Percentiles rank a stretch among this genome's conserved stretches.
phyloP scores from a whole-genome alignment of 2,329 filamentous ascomycete species.

The Colletotrichum sp. region DNA sequence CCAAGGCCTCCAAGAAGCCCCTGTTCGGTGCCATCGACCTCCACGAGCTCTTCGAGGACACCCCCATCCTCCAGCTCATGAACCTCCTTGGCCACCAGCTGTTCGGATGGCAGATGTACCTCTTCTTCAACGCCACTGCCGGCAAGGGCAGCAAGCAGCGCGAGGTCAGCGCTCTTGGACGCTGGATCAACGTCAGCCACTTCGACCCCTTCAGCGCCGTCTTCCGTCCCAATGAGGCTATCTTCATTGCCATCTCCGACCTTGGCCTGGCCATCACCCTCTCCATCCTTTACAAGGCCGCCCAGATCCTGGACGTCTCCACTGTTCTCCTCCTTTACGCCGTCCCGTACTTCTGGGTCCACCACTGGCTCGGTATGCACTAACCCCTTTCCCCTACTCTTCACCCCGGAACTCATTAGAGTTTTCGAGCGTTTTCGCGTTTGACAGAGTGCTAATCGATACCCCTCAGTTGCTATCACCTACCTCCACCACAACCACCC shows the following conservation, averaged over 20 bases:
- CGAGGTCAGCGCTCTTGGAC: constrained; percentile 32
- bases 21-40: constrained; percentile 45
- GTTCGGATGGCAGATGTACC: constrained; percentile 68
- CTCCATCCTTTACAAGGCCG: constrained; percentile 55
- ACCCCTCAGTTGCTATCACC: constrained; percentile 67
- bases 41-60: constrained; percentile 66
- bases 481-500: constrained; percentile 76
- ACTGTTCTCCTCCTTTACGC: constrained; percentile 65
- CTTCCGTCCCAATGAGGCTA: constrained; percentile 62
- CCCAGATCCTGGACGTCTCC: constrained; percentile 58
- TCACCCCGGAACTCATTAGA: background rate
- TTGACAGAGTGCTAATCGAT: background rate
- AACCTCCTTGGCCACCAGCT: constrained; percentile 67
- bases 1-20: constrained; percentile 36
- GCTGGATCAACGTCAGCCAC: constrained; percentile 57
- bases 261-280: constrained; percentile 60
- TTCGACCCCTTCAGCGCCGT: constrained; percentile 67
- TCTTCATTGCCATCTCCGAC: constrained; percentile 64
- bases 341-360: constrained; percentile 72
- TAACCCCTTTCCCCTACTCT: background rate
- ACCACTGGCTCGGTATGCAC: constrained; percentile 70
- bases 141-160: constrained; percentile 54
- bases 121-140: constrained; percentile 62
- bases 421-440: background rate
- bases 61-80: constrained; percentile 60